Percentiles rank a stretch among this genome's conserved stretches.
These are phyloP conservation scores for Chloropicon primus DNA, from an alignment of 139 green algal species.

Conservation along the genomic window DNA sequence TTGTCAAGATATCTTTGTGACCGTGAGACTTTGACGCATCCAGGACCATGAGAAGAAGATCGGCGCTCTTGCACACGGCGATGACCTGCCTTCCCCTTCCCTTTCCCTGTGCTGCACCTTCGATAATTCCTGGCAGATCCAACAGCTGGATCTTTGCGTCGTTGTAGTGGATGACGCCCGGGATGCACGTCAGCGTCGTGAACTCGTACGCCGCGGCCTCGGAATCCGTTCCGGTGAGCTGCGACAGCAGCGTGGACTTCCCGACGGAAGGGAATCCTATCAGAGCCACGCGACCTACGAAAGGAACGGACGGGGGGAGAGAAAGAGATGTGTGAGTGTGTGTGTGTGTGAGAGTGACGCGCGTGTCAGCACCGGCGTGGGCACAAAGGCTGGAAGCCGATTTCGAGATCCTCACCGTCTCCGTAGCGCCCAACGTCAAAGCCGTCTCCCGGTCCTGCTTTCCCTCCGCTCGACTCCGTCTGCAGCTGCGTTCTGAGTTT, in stretches of 20 bases:
- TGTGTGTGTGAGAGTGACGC: too few species aligned
- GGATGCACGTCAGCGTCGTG: slow-evolving; percentile 96
- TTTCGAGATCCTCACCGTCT: background rate
- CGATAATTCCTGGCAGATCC: slow-evolving; percentile 98
- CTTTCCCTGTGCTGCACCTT: slow-evolving; percentile 90
- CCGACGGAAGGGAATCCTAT: slow-evolving; percentile 83
- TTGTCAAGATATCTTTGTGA: slow-evolving; percentile 86
- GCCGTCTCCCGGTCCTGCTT: slow-evolving; percentile 4
- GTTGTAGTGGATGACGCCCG: slow-evolving; percentile 97
- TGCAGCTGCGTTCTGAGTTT: slow-evolving; percentile 90
- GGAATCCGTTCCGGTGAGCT: slow-evolving; percentile 58
- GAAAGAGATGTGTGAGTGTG: slow-evolving; percentile 30
- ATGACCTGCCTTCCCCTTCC: slow-evolving; percentile 88
- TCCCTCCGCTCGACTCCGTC: slow-evolving; percentile 44
- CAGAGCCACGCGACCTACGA: slow-evolving; percentile 2
- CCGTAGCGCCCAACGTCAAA: background rate
- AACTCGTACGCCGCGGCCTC: slow-evolving; percentile 96
- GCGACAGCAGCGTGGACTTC: slow-evolving; percentile 92
- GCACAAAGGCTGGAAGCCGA: too few species aligned
- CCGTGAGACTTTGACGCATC: slow-evolving; percentile 75
- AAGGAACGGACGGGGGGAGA: slow-evolving; percentile 25
- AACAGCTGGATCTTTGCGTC: slow-evolving; percentile 98
- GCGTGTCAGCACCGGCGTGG: too few species aligned
- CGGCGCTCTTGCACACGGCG: slow-evolving; percentile 91
- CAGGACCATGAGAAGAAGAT: slow-evolving; percentile 98